Evolutionary conservation across 352 stramenopile species (phyloP), one percentile per base, ranked within the genome.

Genomic region (Globisporangium cylindrosporum): DNA sequence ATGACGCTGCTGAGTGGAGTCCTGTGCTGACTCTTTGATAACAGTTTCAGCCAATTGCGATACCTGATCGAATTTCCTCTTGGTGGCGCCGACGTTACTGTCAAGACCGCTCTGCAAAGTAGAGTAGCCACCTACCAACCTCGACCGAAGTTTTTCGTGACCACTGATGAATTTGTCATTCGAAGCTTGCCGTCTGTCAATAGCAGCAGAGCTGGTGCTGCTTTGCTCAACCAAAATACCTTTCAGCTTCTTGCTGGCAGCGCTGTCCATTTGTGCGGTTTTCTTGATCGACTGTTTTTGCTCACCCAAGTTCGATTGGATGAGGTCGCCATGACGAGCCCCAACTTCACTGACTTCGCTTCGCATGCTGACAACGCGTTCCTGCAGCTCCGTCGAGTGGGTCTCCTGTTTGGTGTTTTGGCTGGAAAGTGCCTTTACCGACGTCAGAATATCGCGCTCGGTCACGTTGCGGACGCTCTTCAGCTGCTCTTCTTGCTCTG

Each of bases 401-500:
- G 46, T 64, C 36, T 79, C 62, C n/a, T 85, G 76, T 53, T 73
- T 70, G 3, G 51, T 66, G 51, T 74, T 78, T n/a, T 76, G 70
- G 60, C 59, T 59, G 6, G 65, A 48, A 20, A 86, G 65, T n/a
- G 63, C 49, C 49, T 82, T 62, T n/a, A 81, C 72, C 0, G 78
- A 81, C 7, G 36, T 49, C 59, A 76, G 72, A 25, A 89, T 67
- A 62, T 84, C 75, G 54, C 73, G 55, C 27, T 86, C 77, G 0
- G 75, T 78, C 7, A 75, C 64, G 24, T 59, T 77, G 27, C 78
- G 75, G 1, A 86, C 66, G 1, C 69, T 59, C 15, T 59, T 64
- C n/a, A 89, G 62, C 25, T 86, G 70, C 27, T 75, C 71, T 34
- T 82, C 69, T 48, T 86, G 78, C 1, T 74, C 70, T 25, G 62